Evolutionary conservation across 176 grass and related monocot genomes (phyloP).

Genomic region (Microstegium vimineum): DNA sequence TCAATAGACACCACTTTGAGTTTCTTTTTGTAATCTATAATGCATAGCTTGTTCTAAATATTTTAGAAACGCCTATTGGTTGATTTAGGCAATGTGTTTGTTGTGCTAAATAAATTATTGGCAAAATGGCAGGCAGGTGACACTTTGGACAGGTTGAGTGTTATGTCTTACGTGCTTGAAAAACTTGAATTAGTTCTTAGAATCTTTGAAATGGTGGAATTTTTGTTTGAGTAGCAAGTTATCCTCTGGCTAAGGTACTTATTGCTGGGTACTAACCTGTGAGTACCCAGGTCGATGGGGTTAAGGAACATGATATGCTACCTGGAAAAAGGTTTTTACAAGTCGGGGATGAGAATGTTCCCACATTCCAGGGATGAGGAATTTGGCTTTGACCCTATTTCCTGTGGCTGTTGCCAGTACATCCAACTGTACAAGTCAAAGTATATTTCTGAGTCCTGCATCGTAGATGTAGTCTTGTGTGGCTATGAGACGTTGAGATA

Average conservation of each 20-base stretch:
- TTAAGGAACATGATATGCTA: neutral
- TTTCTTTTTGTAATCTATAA: neutral
- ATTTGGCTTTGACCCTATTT: neutral
- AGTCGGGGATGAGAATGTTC: neutral
- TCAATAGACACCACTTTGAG: neutral
- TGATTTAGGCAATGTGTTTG: neutral
- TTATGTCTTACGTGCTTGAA: neutral
- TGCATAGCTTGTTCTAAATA: neutral
- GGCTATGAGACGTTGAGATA: too few relatives aligned
- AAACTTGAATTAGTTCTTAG: neutral
- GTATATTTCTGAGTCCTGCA: neutral
- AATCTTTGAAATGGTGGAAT: neutral
- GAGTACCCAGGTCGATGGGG: neutral
- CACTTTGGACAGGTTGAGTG: neutral
- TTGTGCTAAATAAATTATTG: neutral
- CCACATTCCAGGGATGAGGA: neutral
- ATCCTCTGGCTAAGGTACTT: too few relatives aligned
- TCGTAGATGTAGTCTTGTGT: neutral
- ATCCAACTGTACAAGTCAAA: neutral
- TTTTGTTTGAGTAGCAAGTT: neutral
- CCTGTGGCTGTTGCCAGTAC: neutral
- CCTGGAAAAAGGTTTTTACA: neutral
- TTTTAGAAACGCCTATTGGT: neutral
- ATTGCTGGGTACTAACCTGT: neutral
- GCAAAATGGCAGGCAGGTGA: neutral